Conservation (phyloP, 768 basidiomycete genomes). For the Phaffia tasmanica region DNA sequence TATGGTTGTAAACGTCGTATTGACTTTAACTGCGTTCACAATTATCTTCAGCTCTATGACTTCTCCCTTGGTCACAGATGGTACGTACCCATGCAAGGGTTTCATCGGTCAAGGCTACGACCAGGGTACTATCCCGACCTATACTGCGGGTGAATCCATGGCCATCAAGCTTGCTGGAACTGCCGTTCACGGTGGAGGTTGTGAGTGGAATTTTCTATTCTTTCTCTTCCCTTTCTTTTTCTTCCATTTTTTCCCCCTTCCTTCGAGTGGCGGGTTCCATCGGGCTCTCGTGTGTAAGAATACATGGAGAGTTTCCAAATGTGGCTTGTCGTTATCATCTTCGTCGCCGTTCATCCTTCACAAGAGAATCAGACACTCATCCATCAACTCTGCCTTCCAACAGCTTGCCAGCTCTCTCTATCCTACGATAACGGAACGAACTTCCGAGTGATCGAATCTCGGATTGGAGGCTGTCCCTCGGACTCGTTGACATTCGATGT, state of each 20-base stretch:
- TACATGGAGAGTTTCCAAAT: background rate
- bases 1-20: background rate
- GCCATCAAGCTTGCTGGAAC: constrained; percentile 33
- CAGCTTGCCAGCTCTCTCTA: constrained; percentile 38
- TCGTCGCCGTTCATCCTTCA: too few relatives aligned
- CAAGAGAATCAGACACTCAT: background rate
- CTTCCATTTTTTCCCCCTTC: background rate
- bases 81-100: constrained; percentile 38
- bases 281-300: background rate
- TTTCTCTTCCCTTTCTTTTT: constrained; percentile 2
- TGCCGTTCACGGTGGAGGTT: constrained; percentile 39
- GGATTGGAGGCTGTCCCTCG: constrained; percentile 38
- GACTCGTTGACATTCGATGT: constrained; percentile 31
- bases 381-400: background rate
- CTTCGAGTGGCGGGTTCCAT: background rate
- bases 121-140: constrained; percentile 27
- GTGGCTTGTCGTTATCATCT: background rate
- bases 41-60: constrained; percentile 29
- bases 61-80: constrained; percentile 34
- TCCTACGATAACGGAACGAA: constrained; percentile 40
- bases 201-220: constrained; percentile 2
- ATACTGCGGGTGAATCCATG: constrained; percentile 35
- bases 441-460: constrained; percentile 37
- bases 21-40: background rate
- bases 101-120: constrained; percentile 32